Base-by-base conservation (phyloP, 2,329 filamentous ascomycete species). In the Endoconidiophora laricicola region DNA sequence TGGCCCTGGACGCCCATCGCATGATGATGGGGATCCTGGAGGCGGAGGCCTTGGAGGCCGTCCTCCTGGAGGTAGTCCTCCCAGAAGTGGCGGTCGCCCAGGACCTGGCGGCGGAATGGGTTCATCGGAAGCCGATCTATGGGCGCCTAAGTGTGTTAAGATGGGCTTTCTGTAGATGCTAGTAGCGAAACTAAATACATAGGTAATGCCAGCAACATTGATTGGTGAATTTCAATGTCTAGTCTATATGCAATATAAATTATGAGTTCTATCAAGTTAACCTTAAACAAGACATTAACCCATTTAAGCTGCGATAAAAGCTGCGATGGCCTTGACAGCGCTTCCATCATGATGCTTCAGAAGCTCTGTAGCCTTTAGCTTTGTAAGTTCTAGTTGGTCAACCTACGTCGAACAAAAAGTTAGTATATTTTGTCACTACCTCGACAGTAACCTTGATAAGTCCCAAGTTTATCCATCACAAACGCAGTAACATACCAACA, bases 341-440 rank as follows among this genome's bases (percentile, higher is more conserved):
- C 86, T 72, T 2, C 83, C 85, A 46, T 86, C 81, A 58, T 87
- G 70, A 4, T 73, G 69, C 62, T 79, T 81, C 4, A 91, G 69
- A 46, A 90, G 63, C 54, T 90, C 84, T 1, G 80, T 87, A 1
- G 82, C 85, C 62, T 80, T 86, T 2, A 67, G 57, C 63, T 85
- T 87, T 1, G 74, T 65, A 36, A 90, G 61, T 54, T 90, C 83
- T 29, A 88, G 70, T 61, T 88, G 74, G 44, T 83, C 77, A 10
- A 83, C 69, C 78, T 80, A 52, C 41, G 10, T 18, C 16, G 16
- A 18, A 7, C 12, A 9, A 18, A 6, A 6, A 22, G 29, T 24
- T 36, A 24, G 20, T 18, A n/a, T 22, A 37, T n/a, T 40, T 3
- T 7, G 36, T n/a, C 14, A 40, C 9, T 23, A 37, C 2, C 37